Conservation (phyloP, 1,284 basidiomycete species). For the Cutaneotrichosporon mucoides region DNA sequence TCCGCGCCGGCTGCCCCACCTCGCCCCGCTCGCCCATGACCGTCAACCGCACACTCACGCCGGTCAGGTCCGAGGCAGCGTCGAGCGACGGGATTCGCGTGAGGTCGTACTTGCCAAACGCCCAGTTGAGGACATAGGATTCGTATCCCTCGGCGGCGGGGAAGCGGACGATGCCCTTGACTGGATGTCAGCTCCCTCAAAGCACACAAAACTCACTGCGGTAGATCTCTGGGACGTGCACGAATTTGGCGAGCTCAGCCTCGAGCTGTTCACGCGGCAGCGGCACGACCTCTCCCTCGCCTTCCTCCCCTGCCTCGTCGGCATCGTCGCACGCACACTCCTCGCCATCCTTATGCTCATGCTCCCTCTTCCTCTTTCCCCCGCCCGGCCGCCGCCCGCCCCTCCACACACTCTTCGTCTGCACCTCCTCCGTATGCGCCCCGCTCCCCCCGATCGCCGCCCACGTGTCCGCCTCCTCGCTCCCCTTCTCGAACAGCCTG, state of each 20-base stretch:
- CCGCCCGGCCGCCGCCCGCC: constrained; percentile 43
- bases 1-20: constrained; percentile 59
- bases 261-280: constrained; percentile 29
- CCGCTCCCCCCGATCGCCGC: constrained; percentile 22
- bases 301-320: neutral
- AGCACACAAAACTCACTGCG: constrained; percentile 29
- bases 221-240: constrained; percentile 48
- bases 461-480: constrained; percentile 37
- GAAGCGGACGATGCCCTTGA: constrained; percentile 73
- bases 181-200: constrained; percentile 21
- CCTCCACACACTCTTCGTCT: constrained; percentile 63
- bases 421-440: constrained; percentile 71
- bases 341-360: constrained; percentile 30
- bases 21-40: constrained; percentile 85
- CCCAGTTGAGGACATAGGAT: constrained; percentile 75
- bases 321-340: constrained; percentile 6
- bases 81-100: constrained; percentile 51
- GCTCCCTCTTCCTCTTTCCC: constrained; percentile 3
- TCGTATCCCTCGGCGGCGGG: constrained; percentile 38
- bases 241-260: constrained; percentile 55
- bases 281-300: constrained; percentile 26
- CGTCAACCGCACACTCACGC: constrained; percentile 59
- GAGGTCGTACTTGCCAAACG: constrained; percentile 77
- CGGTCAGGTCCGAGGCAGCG: constrained; percentile 39
- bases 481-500: constrained; percentile 59